Conservation (phyloP, 352 stramenopile species). For the Phytophthora citricola region DNA sequence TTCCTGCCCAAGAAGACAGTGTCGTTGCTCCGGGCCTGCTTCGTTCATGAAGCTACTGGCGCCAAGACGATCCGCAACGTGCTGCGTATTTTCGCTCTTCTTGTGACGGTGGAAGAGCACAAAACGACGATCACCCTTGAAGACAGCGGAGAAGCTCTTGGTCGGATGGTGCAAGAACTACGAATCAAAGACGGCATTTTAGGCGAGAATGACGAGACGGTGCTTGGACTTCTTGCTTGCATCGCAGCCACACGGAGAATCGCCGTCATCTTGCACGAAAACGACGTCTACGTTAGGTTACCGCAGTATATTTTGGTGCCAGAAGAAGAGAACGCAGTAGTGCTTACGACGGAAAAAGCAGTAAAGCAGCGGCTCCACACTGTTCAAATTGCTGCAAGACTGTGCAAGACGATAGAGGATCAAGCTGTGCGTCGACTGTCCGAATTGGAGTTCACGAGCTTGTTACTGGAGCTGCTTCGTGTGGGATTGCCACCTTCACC, state of each 20-base stretch:
- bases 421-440: slow-evolving; percentile 46
- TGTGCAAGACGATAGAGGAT: slow-evolving; percentile 48
- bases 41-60: slow-evolving; percentile 47
- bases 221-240: slow-evolving; percentile 50
- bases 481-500: slow-evolving; percentile 5
- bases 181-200: slow-evolving; percentile 31
- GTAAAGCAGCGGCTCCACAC: slow-evolving; percentile 18
- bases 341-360: slow-evolving; percentile 1
- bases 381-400: slow-evolving; percentile 28
- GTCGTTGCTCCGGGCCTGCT: slow-evolving; percentile 60
- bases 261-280: slow-evolving; percentile 63
- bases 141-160: slow-evolving; percentile 66
- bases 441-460: slow-evolving; percentile 43
- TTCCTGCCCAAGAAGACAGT: slow-evolving; percentile 86
- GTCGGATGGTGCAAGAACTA: slow-evolving; percentile 61
- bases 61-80: slow-evolving; percentile 76
- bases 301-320: slow-evolving; percentile 47
- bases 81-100: slow-evolving; percentile 55
- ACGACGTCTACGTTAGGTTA: slow-evolving; percentile 54
- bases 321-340: not conserved
- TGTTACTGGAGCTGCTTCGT: slow-evolving; percentile 55
- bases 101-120: slow-evolving; percentile 78
- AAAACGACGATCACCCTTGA: slow-evolving; percentile 75
- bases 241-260: slow-evolving; percentile 50
- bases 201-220: slow-evolving; percentile 47